phyloP scores from a whole-genome alignment of 768 basidiomycete species.

The Podaxis sp. region DNA sequence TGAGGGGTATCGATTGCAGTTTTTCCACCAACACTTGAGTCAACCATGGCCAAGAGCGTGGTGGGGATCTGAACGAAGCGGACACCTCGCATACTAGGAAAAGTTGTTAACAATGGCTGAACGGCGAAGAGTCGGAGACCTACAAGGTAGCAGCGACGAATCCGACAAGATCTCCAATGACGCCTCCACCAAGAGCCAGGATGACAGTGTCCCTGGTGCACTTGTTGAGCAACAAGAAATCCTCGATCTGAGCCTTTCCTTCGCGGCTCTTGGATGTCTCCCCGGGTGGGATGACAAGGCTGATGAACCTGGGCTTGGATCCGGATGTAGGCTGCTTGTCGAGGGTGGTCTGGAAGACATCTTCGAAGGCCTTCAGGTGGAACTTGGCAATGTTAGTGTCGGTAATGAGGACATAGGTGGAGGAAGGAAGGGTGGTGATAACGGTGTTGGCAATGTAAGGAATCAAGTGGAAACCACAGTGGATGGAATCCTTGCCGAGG shows the following conservation, averaged over 20 bases:
- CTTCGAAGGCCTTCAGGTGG: conserved; percentile 68
- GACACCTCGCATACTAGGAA: conserved; percentile 89
- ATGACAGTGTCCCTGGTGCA: conserved; percentile 94
- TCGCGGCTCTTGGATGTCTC: conserved; percentile 91
- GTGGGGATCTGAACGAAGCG: conserved; percentile 96
- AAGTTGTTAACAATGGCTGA: conserved; percentile 14
- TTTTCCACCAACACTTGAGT: conserved; percentile 96
- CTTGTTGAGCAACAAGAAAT: conserved; percentile 82
- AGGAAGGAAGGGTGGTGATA: conserved; percentile 66
- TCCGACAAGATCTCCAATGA: conserved; percentile 95
- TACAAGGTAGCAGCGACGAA: conserved; percentile 98
- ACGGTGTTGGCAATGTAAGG: conserved; percentile 82
- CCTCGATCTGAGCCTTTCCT: conserved; percentile 92
- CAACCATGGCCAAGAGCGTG: conserved; percentile 96
- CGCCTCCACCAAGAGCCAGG: conserved; percentile 93
- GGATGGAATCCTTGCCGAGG: conserved; percentile 83
- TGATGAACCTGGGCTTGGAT: conserved; percentile 65
- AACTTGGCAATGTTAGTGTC: conserved; percentile 87
- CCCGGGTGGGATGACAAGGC: conserved; percentile 81
- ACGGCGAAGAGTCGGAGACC: conserved; percentile 31
- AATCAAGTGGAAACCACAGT: conserved; percentile 91
- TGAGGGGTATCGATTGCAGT: conserved; percentile 99
- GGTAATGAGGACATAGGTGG: conserved; percentile 89
- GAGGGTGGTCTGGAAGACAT: conserved; percentile 58
- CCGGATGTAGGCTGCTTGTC: conserved; percentile 21